Evolutionary conservation across 2,329 filamentous ascomycete genomes (phyloP).

Genomic region (Fusarium nematophilum): DNA sequence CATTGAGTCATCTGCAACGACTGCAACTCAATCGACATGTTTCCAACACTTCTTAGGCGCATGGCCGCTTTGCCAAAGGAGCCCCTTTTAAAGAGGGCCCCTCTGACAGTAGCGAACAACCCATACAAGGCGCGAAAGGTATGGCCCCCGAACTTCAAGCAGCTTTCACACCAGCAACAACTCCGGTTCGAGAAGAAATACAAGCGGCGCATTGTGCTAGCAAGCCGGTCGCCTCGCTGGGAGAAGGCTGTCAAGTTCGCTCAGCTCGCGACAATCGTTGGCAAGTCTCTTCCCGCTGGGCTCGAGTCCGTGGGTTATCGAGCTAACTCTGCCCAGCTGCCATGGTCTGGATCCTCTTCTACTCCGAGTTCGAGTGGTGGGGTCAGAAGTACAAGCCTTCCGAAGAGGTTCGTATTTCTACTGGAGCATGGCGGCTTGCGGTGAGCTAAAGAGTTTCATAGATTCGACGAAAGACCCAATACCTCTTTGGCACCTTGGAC

Average conservation of each 20-base stretch:
- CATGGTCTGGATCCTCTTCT: slow-evolving; percentile 54
- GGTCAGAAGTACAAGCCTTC: slow-evolving; percentile 56
- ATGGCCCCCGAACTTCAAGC: slow-evolving; percentile 82
- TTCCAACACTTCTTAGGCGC: slow-evolving; percentile 50
- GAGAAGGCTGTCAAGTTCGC: slow-evolving; percentile 72
- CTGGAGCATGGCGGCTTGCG: neutral
- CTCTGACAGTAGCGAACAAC: slow-evolving; percentile 59
- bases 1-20: slow-evolving; percentile 20
- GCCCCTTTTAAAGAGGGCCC: slow-evolving; percentile 40
- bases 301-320: neutral
- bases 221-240: slow-evolving; percentile 72
- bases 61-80: slow-evolving; percentile 48
- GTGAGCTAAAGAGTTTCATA: slow-evolving; percentile 33
- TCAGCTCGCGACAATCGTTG: slow-evolving; percentile 69
- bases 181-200: slow-evolving; percentile 83
- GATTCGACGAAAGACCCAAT: slow-evolving; percentile 52
- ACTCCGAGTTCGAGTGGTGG: slow-evolving; percentile 58
- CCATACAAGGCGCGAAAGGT: slow-evolving; percentile 75
- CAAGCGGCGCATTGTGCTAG: slow-evolving; percentile 74
- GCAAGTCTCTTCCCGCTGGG: slow-evolving; percentile 49
- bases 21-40: slow-evolving; percentile 43
- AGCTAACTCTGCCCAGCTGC: slow-evolving; percentile 46
- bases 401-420: slow-evolving; percentile 50
- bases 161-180: slow-evolving; percentile 77
- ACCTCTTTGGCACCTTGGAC: slow-evolving; percentile 55